Conservation (phyloP, 139 green algal genomes). For the Pseudopediastrum boryanum region DNA sequence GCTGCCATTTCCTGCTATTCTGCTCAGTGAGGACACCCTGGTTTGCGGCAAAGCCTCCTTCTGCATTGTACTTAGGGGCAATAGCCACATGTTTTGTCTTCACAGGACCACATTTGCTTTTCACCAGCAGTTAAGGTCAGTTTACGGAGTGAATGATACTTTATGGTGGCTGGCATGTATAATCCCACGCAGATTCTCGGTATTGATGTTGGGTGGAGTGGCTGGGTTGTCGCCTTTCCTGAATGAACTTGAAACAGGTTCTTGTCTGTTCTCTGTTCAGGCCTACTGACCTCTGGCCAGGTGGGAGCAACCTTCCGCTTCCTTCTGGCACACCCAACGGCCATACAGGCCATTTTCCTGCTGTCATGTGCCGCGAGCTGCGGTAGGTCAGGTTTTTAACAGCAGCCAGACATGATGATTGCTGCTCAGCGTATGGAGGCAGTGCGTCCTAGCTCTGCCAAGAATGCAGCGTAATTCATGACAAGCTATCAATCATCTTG, state of each 20-base stretch:
- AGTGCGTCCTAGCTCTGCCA: background rate
- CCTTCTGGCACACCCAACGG: conserved; percentile 65
- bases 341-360: conserved; percentile 62
- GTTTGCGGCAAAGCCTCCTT: too few relatives aligned
- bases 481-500: too few relatives aligned
- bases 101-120: background rate
- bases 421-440: background rate
- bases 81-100: background rate
- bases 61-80: too few relatives aligned
- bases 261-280: conserved; percentile 26
- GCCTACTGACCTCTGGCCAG: conserved; percentile 62
- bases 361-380: conserved; percentile 68
- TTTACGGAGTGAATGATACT: background rate
- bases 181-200: too few relatives aligned
- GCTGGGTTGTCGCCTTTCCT: background rate
- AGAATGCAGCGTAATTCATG: background rate
- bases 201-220: background rate
- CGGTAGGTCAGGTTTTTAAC: too few relatives aligned
- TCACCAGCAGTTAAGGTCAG: conserved; percentile 1
- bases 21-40: too few relatives aligned
- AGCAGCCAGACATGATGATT: too few relatives aligned
- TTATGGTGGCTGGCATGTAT: too few relatives aligned
- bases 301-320: conserved; percentile 74
- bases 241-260: background rate
- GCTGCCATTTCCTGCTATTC: too few relatives aligned